phyloP scores from a whole-genome alignment of 1,139 yeast species.

The Candida sanyaensis region DNA sequence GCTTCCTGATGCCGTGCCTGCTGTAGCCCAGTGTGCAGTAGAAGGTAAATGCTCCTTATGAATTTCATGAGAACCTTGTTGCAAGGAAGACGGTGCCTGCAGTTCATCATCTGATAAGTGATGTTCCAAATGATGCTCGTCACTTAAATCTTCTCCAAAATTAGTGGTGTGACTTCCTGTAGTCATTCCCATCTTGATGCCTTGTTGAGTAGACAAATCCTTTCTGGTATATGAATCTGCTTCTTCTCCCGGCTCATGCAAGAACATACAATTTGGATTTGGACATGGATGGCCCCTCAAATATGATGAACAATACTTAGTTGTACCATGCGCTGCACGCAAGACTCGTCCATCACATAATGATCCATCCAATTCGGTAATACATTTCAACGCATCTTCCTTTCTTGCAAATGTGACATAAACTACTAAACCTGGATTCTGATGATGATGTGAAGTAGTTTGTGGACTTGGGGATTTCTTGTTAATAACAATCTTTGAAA shows the following conservation, averaged over 20 bases:
- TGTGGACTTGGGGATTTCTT: slow-evolving; percentile 60
- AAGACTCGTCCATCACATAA: slow-evolving; percentile 84
- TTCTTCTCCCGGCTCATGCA: slow-evolving; percentile 99
- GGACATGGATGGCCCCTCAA: slow-evolving; percentile 96
- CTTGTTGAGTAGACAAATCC: slow-evolving; percentile 83
- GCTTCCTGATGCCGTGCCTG: slow-evolving; percentile 25
- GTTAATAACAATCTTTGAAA: slow-evolving; percentile 90
- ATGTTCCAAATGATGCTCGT: slow-evolving; percentile 4
- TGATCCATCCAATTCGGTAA: slow-evolving; percentile 92
- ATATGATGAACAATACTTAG: slow-evolving; percentile 95
- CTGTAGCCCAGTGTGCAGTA: slow-evolving; percentile 58
- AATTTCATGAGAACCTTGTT: slow-evolving; percentile 4
- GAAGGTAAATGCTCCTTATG: slow-evolving; percentile 45
- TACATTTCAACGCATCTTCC: slow-evolving; percentile 94
- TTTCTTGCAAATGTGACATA: slow-evolving; percentile 91
- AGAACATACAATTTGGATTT: slow-evolving; percentile 97
- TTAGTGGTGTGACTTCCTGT: slow-evolving; percentile 15
- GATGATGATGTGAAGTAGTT: slow-evolving; percentile 36
- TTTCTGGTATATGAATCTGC: slow-evolving; percentile 96
- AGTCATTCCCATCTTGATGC: slow-evolving; percentile 56
- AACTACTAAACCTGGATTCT: slow-evolving; percentile 84
- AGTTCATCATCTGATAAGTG: slow-evolving; percentile 19
- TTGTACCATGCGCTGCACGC: slow-evolving; percentile 97
- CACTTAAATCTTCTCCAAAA: slow-evolving; percentile 11
- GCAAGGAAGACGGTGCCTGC: slow-evolving; percentile 8